These are phyloP conservation scores for Chlamydomonas reinhardtii DNA, from an alignment of 163 green algal genomes.

Conservation along the genomic window DNA sequence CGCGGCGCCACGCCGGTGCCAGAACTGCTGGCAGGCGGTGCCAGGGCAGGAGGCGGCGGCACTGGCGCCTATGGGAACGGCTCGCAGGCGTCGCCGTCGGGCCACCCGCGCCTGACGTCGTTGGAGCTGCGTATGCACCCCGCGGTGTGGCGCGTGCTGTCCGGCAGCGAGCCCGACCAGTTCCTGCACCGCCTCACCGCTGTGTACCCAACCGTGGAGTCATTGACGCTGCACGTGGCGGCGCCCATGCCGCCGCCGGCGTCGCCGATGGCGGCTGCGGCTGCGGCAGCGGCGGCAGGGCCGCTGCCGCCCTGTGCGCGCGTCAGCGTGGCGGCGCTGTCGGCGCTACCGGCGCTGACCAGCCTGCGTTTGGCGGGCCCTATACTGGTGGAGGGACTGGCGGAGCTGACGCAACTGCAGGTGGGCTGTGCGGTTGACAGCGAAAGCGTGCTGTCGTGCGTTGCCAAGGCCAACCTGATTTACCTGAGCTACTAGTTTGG, in stretches of 20 bases:
- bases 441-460: no score
- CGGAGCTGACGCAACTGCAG: conserved; percentile 24
- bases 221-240: conserved; percentile 9
- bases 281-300: neutral
- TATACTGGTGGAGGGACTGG: conserved; percentile 12
- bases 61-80: no score
- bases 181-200: conserved; percentile 19
- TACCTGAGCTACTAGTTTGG: no score
- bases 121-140: conserved; percentile 38
- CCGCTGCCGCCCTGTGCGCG: neutral
- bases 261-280: neutral
- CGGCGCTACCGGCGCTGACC: neutral
- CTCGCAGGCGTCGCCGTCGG: no score
- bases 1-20: neutral
- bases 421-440: neutral
- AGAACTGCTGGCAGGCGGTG: neutral
- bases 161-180: neutral
- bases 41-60: no score
- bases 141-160: conserved; percentile 25
- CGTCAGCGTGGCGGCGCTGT: neutral
- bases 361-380: conserved; percentile 6
- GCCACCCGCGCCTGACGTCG: neutral
- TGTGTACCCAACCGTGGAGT: conserved; percentile 24
- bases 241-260: neutral
- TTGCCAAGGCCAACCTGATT: no score